Evolutionary conservation across 352 stramenopile genomes (phyloP).

Genomic region (Lagenidium sp.): DNA sequence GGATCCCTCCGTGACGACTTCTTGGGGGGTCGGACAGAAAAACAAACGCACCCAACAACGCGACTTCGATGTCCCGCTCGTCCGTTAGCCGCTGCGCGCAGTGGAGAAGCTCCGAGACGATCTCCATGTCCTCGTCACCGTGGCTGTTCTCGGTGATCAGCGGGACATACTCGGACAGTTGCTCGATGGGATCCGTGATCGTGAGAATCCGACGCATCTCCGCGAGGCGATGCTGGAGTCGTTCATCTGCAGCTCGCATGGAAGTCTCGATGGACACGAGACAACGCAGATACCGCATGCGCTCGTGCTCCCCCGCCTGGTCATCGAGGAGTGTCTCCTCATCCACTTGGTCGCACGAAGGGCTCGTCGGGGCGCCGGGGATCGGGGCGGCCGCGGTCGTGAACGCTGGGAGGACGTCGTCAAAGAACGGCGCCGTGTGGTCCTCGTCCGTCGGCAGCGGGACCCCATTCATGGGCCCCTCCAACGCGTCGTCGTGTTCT

Average conservation of each 20-base stretch:
- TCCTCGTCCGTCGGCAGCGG: no score
- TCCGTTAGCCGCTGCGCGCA: constrained; percentile 32
- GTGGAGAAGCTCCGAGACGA: constrained; percentile 42
- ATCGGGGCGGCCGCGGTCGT: not conserved
- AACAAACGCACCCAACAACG: constrained; percentile 53
- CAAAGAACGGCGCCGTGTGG: constrained; percentile 9
- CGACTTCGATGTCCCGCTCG: constrained; percentile 40
- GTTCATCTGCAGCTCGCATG: constrained; percentile 24
- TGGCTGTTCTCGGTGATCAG: constrained; percentile 27
- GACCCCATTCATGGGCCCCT: constrained; percentile 26
- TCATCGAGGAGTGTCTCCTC: not conserved
- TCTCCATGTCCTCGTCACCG: constrained; percentile 16
- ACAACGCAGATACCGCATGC: constrained; percentile 29
- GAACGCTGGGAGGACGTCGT: constrained; percentile 5
- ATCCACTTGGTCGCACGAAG: not conserved
- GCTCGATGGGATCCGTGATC: constrained; percentile 43
- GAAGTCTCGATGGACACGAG: constrained; percentile 22
- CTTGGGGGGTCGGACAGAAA: constrained; percentile 30
- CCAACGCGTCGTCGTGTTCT: constrained; percentile 16
- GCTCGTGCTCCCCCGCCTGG: constrained; percentile 20
- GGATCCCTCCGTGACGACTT: constrained; percentile 13
- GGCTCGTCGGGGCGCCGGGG: not conserved
- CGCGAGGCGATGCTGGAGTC: constrained; percentile 34
- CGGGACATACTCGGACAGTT: constrained; percentile 51
- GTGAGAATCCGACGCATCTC: constrained; percentile 45